Percentiles rank a stretch among this genome's conserved stretches.
Conservation (phyloP, 345 rosid genomes). For the Passiflora organensis region DNA sequence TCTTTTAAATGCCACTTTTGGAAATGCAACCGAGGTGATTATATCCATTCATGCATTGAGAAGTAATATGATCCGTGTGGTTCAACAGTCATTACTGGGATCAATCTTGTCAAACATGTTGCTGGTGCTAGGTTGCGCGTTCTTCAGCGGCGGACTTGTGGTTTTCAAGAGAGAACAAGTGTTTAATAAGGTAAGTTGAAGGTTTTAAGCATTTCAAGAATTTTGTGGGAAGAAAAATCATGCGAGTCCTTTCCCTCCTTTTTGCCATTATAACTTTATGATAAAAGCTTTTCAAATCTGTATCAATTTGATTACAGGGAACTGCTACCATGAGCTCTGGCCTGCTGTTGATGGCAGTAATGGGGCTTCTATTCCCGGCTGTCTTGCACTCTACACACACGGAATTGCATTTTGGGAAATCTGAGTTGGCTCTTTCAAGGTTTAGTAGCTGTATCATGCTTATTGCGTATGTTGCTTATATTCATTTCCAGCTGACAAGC, state of each 20-base stretch:
- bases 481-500: conserved; percentile 43
- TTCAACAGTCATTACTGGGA: conserved; percentile 49
- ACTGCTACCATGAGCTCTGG: conserved; percentile 40
- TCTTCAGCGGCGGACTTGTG: conserved; percentile 47
- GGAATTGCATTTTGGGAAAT: conserved; percentile 46
- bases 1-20: conserved; percentile 46
- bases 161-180: conserved; percentile 34
- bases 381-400: conserved; percentile 47
- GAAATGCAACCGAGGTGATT: conserved; percentile 51
- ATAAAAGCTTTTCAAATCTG: neutral
- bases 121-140: conserved; percentile 52
- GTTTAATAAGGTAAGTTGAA: conserved; percentile 32
- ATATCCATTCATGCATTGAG: conserved; percentile 43
- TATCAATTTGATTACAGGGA: conserved; percentile 32
- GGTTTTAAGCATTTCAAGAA: too few species aligned
- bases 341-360: conserved; percentile 30
- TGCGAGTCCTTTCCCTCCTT: neutral
- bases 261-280: neutral
- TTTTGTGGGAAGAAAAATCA: neutral
- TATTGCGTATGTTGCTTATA: conserved; percentile 39
- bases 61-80: conserved; percentile 42
- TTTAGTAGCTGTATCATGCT: conserved; percentile 53
- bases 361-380: conserved; percentile 37
- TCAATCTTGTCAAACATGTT: conserved; percentile 54
- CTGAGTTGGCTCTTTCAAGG: conserved; percentile 50